A percentile compares a stretch with the other conserved stretches of the same genome.
phyloP scores from a whole-genome alignment of 140 eudicot species.

The Erigeron philadelphicus region DNA sequence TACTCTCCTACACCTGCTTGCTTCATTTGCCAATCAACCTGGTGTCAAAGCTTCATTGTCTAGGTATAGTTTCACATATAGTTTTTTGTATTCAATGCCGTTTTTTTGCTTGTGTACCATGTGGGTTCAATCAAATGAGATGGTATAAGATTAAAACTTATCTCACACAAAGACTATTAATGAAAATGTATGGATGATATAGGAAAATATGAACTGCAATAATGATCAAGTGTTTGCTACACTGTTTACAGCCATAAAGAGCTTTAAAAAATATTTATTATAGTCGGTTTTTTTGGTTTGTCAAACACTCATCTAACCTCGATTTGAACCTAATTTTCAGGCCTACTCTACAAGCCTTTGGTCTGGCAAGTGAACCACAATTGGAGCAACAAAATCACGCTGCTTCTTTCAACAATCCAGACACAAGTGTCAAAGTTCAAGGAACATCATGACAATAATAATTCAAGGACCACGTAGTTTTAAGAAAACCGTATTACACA shows the following conservation, averaged over 20 bases:
- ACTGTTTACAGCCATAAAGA: neutral
- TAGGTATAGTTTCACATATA: slow-evolving; percentile 42
- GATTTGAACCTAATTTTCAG: slow-evolving; percentile 27
- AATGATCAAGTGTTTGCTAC: neutral
- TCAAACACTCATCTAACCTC: neutral
- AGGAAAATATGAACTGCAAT: neutral
- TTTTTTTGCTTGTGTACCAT: neutral
- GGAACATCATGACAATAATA: slow-evolving; percentile 37
- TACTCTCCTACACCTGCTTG: slow-evolving; percentile 58
- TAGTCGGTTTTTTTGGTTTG: neutral
- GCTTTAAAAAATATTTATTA: neutral
- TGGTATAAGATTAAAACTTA: neutral
- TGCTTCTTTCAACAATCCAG: slow-evolving; percentile 38
- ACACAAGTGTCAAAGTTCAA: slow-evolving; percentile 43
- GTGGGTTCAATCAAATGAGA: neutral
- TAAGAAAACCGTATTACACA: neutral
- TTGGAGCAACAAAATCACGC: slow-evolving; percentile 37
- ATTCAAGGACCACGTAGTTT: neutral
- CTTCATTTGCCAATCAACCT: slow-evolving; percentile 68
- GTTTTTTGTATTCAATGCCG: neutral
- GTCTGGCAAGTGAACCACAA: slow-evolving; percentile 50
- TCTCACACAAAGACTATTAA: neutral
- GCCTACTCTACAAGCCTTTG: slow-evolving; percentile 56
- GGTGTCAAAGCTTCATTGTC: slow-evolving; percentile 49
- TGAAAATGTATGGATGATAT: neutral